Percentiles rank a stretch among this genome's conserved stretches.
phyloP scores from a whole-genome alignment of 1,139 yeast species.

The Sugiyamaella neomexicana region DNA sequence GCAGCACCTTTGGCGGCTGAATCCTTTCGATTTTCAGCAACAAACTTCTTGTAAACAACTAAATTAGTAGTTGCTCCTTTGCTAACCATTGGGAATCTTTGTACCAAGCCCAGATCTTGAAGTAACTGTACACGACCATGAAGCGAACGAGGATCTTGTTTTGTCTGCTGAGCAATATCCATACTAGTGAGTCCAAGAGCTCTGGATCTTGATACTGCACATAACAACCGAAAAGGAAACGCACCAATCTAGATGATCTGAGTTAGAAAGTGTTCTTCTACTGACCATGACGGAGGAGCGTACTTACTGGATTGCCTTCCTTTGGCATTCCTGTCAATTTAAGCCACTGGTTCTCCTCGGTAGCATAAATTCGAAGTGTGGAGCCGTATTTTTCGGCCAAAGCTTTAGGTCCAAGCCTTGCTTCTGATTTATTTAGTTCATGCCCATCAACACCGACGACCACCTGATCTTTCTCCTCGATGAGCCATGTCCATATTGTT shows the following conservation, averaged over 20 bases:
- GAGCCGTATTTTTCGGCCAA: slow-evolving; percentile 28
- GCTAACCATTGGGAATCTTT: slow-evolving; percentile 38
- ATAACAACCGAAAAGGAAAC: slow-evolving; percentile 40
- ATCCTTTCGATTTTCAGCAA: slow-evolving; percentile 7
- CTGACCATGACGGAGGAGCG: too few species aligned
- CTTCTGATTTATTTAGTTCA: slow-evolving; percentile 22
- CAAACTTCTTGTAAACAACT: slow-evolving; percentile 36
- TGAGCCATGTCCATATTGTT: slow-evolving; percentile 38
- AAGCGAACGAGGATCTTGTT: slow-evolving; percentile 45
- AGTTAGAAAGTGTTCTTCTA: slow-evolving; percentile 1
- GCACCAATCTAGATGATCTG: slow-evolving; percentile 33
- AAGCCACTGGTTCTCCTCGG: slow-evolving; percentile 41
- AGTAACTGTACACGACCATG: slow-evolving; percentile 40
- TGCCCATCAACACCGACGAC: slow-evolving; percentile 26
- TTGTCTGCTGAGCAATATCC: slow-evolving; percentile 40
- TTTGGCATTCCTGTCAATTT: slow-evolving; percentile 40
- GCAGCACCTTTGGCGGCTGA: slow-evolving; percentile 25
- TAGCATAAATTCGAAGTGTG: slow-evolving; percentile 35
- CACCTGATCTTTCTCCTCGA: slow-evolving; percentile 29
- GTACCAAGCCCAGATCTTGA: slow-evolving; percentile 39
- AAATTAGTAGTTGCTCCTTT: slow-evolving; percentile 38
- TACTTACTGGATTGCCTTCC: slow-evolving; percentile 31
- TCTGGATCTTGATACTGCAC: slow-evolving; percentile 41
- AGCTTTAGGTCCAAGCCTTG: slow-evolving; percentile 20
- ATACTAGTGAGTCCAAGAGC: slow-evolving; percentile 40